Base-by-base conservation (phyloP, 2,329 filamentous ascomycete species). In the Leptoxyphium fumago region DNA sequence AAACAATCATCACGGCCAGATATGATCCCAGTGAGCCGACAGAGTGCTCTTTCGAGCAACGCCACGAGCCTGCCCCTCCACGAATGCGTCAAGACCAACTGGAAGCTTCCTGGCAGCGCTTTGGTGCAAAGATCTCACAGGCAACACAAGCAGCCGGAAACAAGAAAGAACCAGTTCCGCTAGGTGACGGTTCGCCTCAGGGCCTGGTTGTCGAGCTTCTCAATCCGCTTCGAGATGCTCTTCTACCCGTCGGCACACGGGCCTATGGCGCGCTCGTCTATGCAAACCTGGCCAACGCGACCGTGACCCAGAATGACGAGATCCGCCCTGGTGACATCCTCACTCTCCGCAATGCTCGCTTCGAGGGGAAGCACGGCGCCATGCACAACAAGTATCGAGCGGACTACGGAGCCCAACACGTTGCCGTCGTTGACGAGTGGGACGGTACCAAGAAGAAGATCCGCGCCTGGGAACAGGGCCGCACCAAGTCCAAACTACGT, bases 371-470 rank as follows among this genome's bases (percentile, higher is more conserved):
- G 63, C 85, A 89, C 53, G 91, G 91, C 1, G 76, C 87, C 4
- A 88, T 98, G 83, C 88, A 96, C 60, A 82, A 84, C 52, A 96
- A 95, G 63, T 98, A 98, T 63, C 80, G 73, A 41, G 70, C 78
- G 43, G 91, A 98, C 53, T 84, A 95, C 1, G 58, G 56, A 1
- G 32, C 48, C 6, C 74, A 89, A 50, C 91, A 98, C 57, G 89
- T 96, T 0, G 91, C 77, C 2, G 69, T 98, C 2, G 89, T 98
- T 3, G 77, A 86, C 9, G 91, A 98, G 62, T 98, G 91, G 91
- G 91, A 98, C 62, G 91, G 91, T 2, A 94, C 86, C 36, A 94
- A 95, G 75, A 94, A 94, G 74, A 95, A 96, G 72, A 82, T 98
- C 21, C 71, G 88, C 26, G 88, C 82, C 1, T 96, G 86, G 84